These are phyloP conservation scores for Penicillium atrosanguineum DNA, from an alignment of 495 filamentous ascomycete genomes.

Conservation along the genomic window DNA sequence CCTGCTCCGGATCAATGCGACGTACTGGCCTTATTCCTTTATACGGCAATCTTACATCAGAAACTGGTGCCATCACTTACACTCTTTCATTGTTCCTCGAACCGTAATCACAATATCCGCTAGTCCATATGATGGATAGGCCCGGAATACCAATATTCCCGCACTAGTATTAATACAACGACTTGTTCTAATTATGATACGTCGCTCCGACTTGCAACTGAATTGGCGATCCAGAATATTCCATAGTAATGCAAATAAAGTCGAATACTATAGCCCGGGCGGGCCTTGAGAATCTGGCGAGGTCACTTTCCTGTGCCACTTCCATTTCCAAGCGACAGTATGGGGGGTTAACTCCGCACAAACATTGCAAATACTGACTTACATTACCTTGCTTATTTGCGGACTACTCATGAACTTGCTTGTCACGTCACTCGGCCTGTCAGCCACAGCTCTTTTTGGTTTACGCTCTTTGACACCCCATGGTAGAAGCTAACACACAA, in stretches of 20 bases:
- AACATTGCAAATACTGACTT: constrained; percentile 16
- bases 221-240: constrained; percentile 2
- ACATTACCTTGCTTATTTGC: constrained; percentile 8
- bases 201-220: background rate
- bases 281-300: constrained; percentile 15
- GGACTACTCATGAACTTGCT: constrained; percentile 20
- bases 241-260: constrained; percentile 7
- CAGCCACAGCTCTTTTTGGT: constrained; percentile 12
- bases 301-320: constrained; percentile 7
- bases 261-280: constrained; percentile 7
- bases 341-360: constrained; percentile 10
- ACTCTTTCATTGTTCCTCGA: no score
- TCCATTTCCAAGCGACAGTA: constrained; percentile 15
- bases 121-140: no score
- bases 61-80: no score
- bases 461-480: constrained; percentile 3
- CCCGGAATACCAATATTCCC: no score
- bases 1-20: constrained; percentile 7
- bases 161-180: no score
- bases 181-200: no score
- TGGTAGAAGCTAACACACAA: constrained; percentile 15
- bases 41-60: background rate
- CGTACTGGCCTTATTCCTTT: constrained; percentile 6
- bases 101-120: no score
- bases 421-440: constrained; percentile 21